phyloP scores from a whole-genome alignment of 805 yeast genomes.

The Cyberlindnera americana region DNA sequence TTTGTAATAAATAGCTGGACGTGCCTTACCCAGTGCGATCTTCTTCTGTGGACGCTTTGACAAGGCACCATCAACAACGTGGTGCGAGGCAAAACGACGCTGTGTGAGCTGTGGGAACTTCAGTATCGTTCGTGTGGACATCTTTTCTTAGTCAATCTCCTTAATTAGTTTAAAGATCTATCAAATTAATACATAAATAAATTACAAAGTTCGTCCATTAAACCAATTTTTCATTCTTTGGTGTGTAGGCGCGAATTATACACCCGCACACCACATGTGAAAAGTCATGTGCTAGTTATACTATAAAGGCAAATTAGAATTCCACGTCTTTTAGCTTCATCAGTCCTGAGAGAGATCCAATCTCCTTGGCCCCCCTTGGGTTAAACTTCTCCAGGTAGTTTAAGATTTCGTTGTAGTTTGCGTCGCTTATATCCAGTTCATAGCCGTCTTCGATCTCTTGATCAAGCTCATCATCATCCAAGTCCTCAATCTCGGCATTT shows the following conservation, averaged over 20 bases:
- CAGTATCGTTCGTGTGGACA: slow-evolving; percentile 4
- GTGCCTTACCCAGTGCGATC: slow-evolving; percentile 75
- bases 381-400: slow-evolving; percentile 21
- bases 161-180: no score
- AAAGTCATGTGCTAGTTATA: no score
- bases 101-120: background rate
- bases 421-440: slow-evolving; percentile 26
- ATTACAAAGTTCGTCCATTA: no score
- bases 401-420: slow-evolving; percentile 24
- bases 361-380: slow-evolving; percentile 24
- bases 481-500: slow-evolving; percentile 28
- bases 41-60: slow-evolving; percentile 61
- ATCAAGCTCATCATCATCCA: slow-evolving; percentile 33
- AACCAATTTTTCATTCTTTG: no score
- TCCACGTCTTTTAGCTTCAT: slow-evolving; percentile 18
- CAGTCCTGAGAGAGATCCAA: slow-evolving; percentile 15
- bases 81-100: slow-evolving; percentile 15
- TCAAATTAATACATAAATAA: no score
- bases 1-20: slow-evolving; percentile 91
- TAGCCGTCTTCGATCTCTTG: slow-evolving; percentile 33
- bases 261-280: background rate
- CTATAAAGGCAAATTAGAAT: no score
- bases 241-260: no score
- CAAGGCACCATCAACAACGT: slow-evolving; percentile 25
- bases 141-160: background rate